Evolutionary conservation across 495 filamentous ascomycete genomes (phyloP), one percentile per base, ranked within the genome.

Genomic region (Tuber indicum): DNA sequence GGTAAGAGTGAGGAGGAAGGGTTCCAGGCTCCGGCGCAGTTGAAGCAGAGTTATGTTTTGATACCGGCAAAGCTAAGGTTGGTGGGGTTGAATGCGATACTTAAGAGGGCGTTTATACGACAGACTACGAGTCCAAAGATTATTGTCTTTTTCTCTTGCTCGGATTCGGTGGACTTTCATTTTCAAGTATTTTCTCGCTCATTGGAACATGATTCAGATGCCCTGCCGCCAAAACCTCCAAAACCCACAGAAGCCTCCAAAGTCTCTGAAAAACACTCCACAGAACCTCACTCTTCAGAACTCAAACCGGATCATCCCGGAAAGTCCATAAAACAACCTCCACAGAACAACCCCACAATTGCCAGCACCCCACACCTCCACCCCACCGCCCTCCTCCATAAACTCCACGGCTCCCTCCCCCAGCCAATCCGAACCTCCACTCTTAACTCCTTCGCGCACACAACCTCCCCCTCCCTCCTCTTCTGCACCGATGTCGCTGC

Each of bases 401-500:
- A 91, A 80, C 91, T 98, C 43, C 96, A 99, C 84, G 96, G 96
- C 58, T 97, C 95, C n/a, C 89, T 98, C 10, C 88, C 92, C 1
- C 96, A 98, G 84, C 88, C 91, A 9, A 89, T 94, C 74, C 92
- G 96, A 69, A 96, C 94, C 2, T 87, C 92, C 3, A 97, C 96
- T 9, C 89, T 99, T 14, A 86, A 89, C 70, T 88, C 92, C 21
- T 99, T 96, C 86, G 88, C 91, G 41, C 84, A 79, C 32, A 84
- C 76, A 80, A 87, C 86, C 5, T 87, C 91, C 3, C 89, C 95
- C 2, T 89, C 90, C 0, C 89, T 98, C 32, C 89, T 99, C 74
- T 88, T 99, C 81, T 97, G 93, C 82, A 98, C 96, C 9, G 96
- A 98, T 81, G 95, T 99, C 69, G 92, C 95, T 32, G 94, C 96